Percentiles rank a stretch among this genome's conserved stretches.
Evolutionary conservation across 768 basidiomycete species (phyloP).

Genomic region (Stropharia rugosoannulata): DNA sequence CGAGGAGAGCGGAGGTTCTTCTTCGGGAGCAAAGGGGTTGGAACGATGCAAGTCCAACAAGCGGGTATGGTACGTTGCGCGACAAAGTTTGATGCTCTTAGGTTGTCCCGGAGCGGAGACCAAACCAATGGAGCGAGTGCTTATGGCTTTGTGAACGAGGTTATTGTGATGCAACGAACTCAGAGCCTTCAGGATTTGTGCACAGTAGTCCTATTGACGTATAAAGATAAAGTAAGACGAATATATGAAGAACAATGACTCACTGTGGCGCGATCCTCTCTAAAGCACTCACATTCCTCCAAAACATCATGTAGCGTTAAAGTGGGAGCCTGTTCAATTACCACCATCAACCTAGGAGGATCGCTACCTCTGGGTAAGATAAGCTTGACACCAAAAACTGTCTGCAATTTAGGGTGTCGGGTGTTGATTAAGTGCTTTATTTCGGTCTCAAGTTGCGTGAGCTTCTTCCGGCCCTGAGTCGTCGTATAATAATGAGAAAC

Average conservation of each 20-base stretch:
- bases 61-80: constrained; percentile 67
- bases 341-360: constrained; percentile 57
- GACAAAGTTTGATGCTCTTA: constrained; percentile 73
- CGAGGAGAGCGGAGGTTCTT: constrained; percentile 12
- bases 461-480: constrained; percentile 70
- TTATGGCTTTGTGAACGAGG: constrained; percentile 72
- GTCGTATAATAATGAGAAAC: constrained; percentile 67
- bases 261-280: constrained; percentile 70
- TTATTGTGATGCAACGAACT: constrained; percentile 64
- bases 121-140: constrained; percentile 60
- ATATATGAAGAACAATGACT: constrained; percentile 23
- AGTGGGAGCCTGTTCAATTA: constrained; percentile 70
- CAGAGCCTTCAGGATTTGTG: constrained; percentile 69
- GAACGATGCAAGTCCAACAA: constrained; percentile 83
- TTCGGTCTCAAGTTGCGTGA: constrained; percentile 64
- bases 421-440: constrained; percentile 58
- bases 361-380: constrained; percentile 46
- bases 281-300: constrained; percentile 74
- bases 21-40: constrained; percentile 63
- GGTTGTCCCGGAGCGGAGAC: constrained; percentile 46
- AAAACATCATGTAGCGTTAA: constrained; percentile 71
- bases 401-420: constrained; percentile 65
- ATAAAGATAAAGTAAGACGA: background rate
- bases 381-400: constrained; percentile 67
- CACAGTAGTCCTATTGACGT: constrained; percentile 62